A percentile compares a stretch with the other conserved stretches of the same genome.
These are phyloP conservation scores for Ustilago xerochloae DNA, from an alignment of 1,284 basidiomycete species.

Conservation along the genomic window DNA sequence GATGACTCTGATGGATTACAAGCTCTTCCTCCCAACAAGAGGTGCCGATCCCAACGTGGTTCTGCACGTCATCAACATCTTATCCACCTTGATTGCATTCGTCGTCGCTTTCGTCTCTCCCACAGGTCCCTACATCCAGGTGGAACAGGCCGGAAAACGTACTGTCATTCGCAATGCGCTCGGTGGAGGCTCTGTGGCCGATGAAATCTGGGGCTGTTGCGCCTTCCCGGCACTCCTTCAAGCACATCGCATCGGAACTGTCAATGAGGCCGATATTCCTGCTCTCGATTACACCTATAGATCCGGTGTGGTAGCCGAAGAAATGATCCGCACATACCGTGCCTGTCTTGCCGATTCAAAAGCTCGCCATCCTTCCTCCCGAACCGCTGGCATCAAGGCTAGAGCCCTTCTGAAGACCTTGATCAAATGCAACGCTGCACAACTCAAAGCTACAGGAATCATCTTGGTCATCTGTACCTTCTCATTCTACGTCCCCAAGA, in stretches of 20 bases:
- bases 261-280: constrained; percentile 27
- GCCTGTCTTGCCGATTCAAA: constrained; percentile 3
- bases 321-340: constrained; percentile 31
- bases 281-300: constrained; percentile 24
- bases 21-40: background rate
- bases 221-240: constrained; percentile 16
- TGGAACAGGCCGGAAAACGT: constrained; percentile 1
- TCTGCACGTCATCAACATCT: constrained; percentile 7
- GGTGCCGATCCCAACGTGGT: constrained; percentile 5
- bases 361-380: constrained; percentile 6
- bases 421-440: constrained; percentile 15
- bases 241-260: background rate
- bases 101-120: constrained; percentile 10
- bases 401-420: constrained; percentile 15
- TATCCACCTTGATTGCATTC: background rate
- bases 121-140: constrained; percentile 9
- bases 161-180: constrained; percentile 2
- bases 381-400: constrained; percentile 6
- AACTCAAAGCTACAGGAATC: background rate
- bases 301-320: constrained; percentile 19
- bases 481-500: constrained; percentile 33
- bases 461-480: constrained; percentile 27
- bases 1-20: constrained; percentile 15
- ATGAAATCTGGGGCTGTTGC: constrained; percentile 15
- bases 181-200: constrained; percentile 24